Conservation (phyloP, 352 stramenopile species). For the Phytophthora vignae region DNA sequence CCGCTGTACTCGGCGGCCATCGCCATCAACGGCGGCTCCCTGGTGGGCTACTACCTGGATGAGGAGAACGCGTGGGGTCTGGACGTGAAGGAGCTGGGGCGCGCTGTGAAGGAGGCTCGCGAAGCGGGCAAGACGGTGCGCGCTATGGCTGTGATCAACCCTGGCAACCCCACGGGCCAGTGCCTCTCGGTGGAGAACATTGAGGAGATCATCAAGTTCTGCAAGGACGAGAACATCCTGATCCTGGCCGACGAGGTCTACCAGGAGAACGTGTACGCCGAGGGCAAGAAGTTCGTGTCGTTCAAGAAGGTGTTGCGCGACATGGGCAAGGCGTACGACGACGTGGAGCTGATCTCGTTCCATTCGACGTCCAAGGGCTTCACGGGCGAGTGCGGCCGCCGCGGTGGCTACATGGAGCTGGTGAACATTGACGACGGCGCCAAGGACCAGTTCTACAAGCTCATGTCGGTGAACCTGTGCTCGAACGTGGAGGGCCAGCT, state of each 20-base stretch:
- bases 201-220: slow-evolving; percentile 96
- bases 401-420: slow-evolving; percentile 97
- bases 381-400: slow-evolving; percentile 98
- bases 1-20: slow-evolving; percentile 99
- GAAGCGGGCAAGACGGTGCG: slow-evolving; percentile 93
- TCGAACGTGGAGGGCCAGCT: slow-evolving; percentile 98
- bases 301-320: slow-evolving; percentile 96
- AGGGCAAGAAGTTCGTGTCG: slow-evolving; percentile 93
- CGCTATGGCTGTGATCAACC: slow-evolving; percentile 99
- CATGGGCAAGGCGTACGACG: slow-evolving; percentile 80
- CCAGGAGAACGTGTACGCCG: slow-evolving; percentile 99
- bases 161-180: slow-evolving; percentile 98
- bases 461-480: slow-evolving; percentile 97
- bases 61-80: slow-evolving; percentile 95
- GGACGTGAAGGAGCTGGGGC: slow-evolving; percentile 90
- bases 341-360: slow-evolving; percentile 98
- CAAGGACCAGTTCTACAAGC: slow-evolving; percentile 98
- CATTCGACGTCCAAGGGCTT: slow-evolving; percentile 99
- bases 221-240: slow-evolving; percentile 94
- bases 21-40: slow-evolving; percentile 93
- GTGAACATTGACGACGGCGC: slow-evolving; percentile 93
- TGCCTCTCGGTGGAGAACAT: slow-evolving; percentile 91
- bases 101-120: slow-evolving; percentile 90
- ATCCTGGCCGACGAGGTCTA: slow-evolving; percentile 99
- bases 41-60: slow-evolving; percentile 98